phyloP scores from a whole-genome alignment of 1,284 basidiomycete genomes.

The Malassezia furfur region DNA sequence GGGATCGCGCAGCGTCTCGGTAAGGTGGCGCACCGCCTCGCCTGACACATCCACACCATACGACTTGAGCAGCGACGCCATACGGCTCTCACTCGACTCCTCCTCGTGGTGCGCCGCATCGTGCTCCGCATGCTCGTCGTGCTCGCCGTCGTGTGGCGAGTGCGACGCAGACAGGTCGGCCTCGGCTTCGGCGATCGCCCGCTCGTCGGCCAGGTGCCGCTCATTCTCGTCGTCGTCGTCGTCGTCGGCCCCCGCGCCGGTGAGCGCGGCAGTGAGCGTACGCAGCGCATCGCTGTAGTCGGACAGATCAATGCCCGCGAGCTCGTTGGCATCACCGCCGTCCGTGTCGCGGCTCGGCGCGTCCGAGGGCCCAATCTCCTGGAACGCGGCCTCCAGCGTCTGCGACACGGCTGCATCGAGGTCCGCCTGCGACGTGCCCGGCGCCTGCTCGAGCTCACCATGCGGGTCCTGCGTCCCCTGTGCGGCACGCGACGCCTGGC shows the following conservation, averaged over 20 bases:
- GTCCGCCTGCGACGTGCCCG: constrained; percentile 20
- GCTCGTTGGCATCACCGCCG: constrained; percentile 1
- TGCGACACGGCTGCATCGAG: constrained; percentile 33
- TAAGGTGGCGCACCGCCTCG: constrained; percentile 28
- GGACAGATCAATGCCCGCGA: constrained; percentile 31
- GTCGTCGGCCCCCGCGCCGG: constrained; percentile 16
- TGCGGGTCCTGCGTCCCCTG: constrained; percentile 9
- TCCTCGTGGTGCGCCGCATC: background rate
- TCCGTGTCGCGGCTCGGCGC: background rate
- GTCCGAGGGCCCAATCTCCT: constrained; percentile 24
- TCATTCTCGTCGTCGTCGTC: constrained; percentile 22
- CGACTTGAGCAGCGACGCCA: constrained; percentile 16
- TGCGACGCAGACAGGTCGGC: constrained; percentile 19
- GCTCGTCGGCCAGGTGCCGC: constrained; percentile 25
- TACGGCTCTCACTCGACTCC: constrained; percentile 3
- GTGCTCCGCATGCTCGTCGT: background rate
- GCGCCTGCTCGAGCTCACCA: background rate
- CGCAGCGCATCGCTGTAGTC: constrained; percentile 35
- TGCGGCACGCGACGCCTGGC: constrained; percentile 10
- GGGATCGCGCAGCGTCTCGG: constrained; percentile 28
- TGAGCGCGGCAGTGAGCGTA: constrained; percentile 32
- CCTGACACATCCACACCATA: constrained; percentile 25
- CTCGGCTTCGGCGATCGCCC: constrained; percentile 33
- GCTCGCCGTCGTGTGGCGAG: constrained; percentile 1
- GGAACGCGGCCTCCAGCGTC: constrained; percentile 32